phyloP scores from a whole-genome alignment of 73 alveolate genomes.

The Tetrahymena malaccensis region DNA sequence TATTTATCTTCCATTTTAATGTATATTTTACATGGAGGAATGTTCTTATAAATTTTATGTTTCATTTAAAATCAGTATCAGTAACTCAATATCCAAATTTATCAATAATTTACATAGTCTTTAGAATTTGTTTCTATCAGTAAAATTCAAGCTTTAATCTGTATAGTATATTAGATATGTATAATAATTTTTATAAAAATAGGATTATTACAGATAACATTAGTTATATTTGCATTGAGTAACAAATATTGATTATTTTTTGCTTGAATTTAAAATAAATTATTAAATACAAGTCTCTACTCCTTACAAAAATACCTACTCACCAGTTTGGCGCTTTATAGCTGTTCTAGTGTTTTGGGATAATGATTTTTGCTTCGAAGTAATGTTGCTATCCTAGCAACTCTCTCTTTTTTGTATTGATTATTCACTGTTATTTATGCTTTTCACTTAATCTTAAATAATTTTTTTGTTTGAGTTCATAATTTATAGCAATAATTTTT shows the following conservation, averaged over 20 bases:
- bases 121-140: neutral
- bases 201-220: neutral
- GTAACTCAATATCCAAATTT: neutral
- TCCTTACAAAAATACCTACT: neutral
- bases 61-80: neutral
- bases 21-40: neutral
- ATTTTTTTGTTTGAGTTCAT: too few relatives aligned
- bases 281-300: neutral
- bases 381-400: too few relatives aligned
- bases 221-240: neutral
- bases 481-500: too few relatives aligned
- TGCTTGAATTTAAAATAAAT: neutral
- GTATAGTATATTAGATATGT: neutral
- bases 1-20: neutral
- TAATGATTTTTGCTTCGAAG: too few relatives aligned
- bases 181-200: neutral
- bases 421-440: too few relatives aligned
- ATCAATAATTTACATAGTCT: neutral
- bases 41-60: neutral
- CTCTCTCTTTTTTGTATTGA: too few relatives aligned
- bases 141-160: neutral
- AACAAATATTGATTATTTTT: neutral
- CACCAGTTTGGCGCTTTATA: neutral
- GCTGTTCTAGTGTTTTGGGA: too few relatives aligned
- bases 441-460: too few relatives aligned